These are phyloP conservation scores for Phlegmacium glaucopus DNA, from an alignment of 768 basidiomycete genomes.

Conservation along the genomic window DNA sequence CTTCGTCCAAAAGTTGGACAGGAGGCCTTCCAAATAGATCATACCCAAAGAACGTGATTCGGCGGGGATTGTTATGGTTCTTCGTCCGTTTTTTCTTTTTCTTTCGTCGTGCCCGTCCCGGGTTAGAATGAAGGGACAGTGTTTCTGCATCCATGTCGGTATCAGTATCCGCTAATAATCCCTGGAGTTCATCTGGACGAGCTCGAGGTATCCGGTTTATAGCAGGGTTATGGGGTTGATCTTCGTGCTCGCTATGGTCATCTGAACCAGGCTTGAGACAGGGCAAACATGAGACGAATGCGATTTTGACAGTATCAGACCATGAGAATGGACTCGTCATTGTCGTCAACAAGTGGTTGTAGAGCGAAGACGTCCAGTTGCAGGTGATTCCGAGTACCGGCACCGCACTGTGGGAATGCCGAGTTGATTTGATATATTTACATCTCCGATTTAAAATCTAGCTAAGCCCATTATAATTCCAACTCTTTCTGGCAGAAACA, in stretches of 20 bases:
- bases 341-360: constrained; percentile 1
- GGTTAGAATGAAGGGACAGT: constrained; percentile 65
- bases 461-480: not conserved
- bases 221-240: constrained; percentile 24
- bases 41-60: constrained; percentile 61
- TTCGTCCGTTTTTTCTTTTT: constrained; percentile 28
- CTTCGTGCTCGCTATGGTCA: constrained; percentile 12
- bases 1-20: constrained; percentile 61
- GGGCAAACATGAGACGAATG: constrained; percentile 55
- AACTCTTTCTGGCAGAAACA: constrained; percentile 37
- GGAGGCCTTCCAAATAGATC: constrained; percentile 59
- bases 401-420: not conserved
- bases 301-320: constrained; percentile 58
- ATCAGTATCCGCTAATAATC: constrained; percentile 32
- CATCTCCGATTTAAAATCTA: not conserved
- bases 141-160: constrained; percentile 58
- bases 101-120: constrained; percentile 31
- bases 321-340: constrained; percentile 49
- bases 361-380: too few species aligned
- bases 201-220: constrained; percentile 34
- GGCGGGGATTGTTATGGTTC: constrained; percentile 28
- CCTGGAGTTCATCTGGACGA: constrained; percentile 36
- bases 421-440: not conserved
- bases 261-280: constrained; percentile 38
- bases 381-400: too few species aligned